Conservation (phyloP, 495 filamentous ascomycete genomes). For the Ascodesmis nigricans region DNA sequence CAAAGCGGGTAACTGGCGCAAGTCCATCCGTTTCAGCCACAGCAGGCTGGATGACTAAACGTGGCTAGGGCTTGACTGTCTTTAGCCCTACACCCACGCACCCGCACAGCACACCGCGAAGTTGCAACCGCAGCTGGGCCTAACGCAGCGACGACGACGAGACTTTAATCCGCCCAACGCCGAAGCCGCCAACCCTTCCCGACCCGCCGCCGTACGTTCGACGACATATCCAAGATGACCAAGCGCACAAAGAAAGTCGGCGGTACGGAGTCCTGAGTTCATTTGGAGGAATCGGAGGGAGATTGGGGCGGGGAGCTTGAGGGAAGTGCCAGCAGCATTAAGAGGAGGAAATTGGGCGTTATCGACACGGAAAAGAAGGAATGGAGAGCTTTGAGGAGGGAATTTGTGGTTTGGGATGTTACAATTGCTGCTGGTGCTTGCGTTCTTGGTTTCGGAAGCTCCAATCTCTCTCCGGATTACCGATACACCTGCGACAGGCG, state of each 20-base stretch:
- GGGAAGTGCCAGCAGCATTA: too few relatives aligned
- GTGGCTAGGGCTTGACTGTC: constrained; percentile 8
- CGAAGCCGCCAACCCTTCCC: too few relatives aligned
- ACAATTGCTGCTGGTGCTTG: too few relatives aligned
- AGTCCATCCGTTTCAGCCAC: background rate
- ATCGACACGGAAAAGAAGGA: background rate
- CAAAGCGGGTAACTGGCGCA: constrained; percentile 2
- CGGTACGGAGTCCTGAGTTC: constrained; percentile 27
- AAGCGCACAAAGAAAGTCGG: constrained; percentile 99
- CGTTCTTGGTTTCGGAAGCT: too few relatives aligned
- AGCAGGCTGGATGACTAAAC: constrained; percentile 5
- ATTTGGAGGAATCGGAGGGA: background rate
- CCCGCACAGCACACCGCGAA: constrained; percentile 5
- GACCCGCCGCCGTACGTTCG: constrained; percentile 3
- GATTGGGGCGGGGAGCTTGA: background rate
- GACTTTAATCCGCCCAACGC: too few relatives aligned
- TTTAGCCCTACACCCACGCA: constrained; percentile 2
- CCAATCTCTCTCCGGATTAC: too few relatives aligned
- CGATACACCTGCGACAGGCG: too few relatives aligned
- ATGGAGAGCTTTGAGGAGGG: background rate
- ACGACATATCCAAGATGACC: constrained; percentile 50
- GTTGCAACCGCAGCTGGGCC: constrained; percentile 1
- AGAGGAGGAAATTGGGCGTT: background rate
- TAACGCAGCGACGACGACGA: too few relatives aligned
- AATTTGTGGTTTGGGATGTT: constrained; percentile 2